Evolutionary conservation across 106 monocot species (phyloP), one percentile per base, ranked within the genome.

Genomic region (Xerophyta viscosa): DNA sequence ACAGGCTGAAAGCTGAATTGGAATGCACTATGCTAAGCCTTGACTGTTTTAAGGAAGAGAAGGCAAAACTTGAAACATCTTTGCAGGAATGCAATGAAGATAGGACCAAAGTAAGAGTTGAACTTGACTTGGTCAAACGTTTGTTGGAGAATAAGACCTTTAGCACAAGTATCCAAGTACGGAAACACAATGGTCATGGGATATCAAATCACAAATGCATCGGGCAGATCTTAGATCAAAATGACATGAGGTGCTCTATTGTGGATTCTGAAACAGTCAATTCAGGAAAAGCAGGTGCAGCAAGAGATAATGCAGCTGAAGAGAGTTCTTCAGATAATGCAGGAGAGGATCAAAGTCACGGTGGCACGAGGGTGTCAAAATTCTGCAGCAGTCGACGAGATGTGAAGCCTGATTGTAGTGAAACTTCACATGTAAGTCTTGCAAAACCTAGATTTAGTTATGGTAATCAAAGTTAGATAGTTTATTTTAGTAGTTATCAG

Each of bases 1-100:
- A 99, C 27, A 77, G 74, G 60, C 77, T 90, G 67, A 79, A 79
- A 43, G 66, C 86, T 50, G 98, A 99, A 66, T 56, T 99, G 48
- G 82, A 99, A 46, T 86, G 90, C 62, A 72, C 79, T 44, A 50
- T 53, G 36, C 70, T 99, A 58, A 86, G 71, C 59, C 65, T 86
- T 30, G 86, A 90, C 28, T 99, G 77, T 52, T 99, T 82, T 77
- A 83, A 86, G 57, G 98, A 99, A 64, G 98, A 90, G 61, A 99
- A 86, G 47, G 28, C 61, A 58, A 99, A 72, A 54, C 65, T 99
- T 27, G 89, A 90, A 67, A 54, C 44, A 64, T 82, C 68, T 46
- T 62, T 90, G 59, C 71, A 71, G 31, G 98, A 99, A 68, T 80
- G 79, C 48, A 77, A 53, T 66, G 89, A 83, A 25, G 90, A 90